Conservation (phyloP, 129 eudicot species). For the Apium graveolens region DNA sequence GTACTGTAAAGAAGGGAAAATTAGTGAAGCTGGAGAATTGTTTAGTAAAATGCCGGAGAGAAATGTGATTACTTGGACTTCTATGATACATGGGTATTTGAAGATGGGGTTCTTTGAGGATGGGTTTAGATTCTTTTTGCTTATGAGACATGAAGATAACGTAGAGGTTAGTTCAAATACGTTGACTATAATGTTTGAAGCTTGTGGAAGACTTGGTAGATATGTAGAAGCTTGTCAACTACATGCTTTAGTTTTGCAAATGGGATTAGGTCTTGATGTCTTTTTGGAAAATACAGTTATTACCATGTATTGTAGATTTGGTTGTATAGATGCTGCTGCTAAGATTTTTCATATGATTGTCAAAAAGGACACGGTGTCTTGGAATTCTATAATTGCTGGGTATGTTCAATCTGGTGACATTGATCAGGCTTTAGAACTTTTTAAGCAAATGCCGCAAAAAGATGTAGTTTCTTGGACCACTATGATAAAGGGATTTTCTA, state of each 20-base stretch:
- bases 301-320: slow-evolving; percentile 63
- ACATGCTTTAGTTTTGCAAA: slow-evolving; percentile 42
- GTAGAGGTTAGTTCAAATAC: slow-evolving; percentile 34
- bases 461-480: slow-evolving; percentile 73
- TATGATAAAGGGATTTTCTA: slow-evolving; percentile 60
- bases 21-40: slow-evolving; percentile 48
- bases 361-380: slow-evolving; percentile 48
- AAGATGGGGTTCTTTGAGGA: slow-evolving; percentile 41
- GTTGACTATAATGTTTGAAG: slow-evolving; percentile 47
- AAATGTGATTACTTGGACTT: slow-evolving; percentile 62
- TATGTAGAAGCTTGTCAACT: slow-evolving; percentile 50
- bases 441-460: slow-evolving; percentile 32
- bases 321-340: slow-evolving; percentile 40
- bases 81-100: slow-evolving; percentile 73
- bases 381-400: slow-evolving; percentile 61
- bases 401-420: slow-evolving; percentile 46
- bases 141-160: slow-evolving; percentile 45
- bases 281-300: slow-evolving; percentile 58
- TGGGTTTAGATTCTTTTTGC: slow-evolving; percentile 46
- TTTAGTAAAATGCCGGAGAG: slow-evolving; percentile 48
- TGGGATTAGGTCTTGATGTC: slow-evolving; percentile 54
- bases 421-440: slow-evolving; percentile 45
- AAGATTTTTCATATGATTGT: slow-evolving; percentile 39
- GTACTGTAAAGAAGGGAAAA: slow-evolving; percentile 52
- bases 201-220: slow-evolving; percentile 52